These are phyloP conservation scores for Santalum album DNA, from an alignment of 164 flowering plant species.

Conservation along the genomic window DNA sequence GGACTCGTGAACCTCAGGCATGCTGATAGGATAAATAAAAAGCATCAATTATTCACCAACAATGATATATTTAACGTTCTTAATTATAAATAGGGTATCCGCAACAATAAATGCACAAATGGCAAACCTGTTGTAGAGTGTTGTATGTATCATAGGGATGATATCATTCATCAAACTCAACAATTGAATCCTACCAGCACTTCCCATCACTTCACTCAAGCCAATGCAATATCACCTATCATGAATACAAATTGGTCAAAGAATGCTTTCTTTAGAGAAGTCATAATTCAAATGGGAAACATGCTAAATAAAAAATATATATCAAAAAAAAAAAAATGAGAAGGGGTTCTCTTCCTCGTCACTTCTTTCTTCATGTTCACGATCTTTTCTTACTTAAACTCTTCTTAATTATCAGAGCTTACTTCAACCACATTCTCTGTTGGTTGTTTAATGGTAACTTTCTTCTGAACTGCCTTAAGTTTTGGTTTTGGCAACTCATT, in stretches of 20 bases:
- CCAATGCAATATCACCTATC: slow-evolving; percentile 97
- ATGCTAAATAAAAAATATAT: no score
- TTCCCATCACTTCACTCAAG: slow-evolving; percentile 96
- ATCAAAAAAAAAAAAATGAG: slow-evolving; percentile 59
- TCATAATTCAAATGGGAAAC: no score
- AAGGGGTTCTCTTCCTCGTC: slow-evolving; percentile 35
- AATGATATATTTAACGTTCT: slow-evolving; percentile 3
- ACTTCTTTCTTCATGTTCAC: slow-evolving; percentile 21
- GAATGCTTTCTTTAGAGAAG: not conserved
- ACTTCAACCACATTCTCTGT: slow-evolving; percentile 41
- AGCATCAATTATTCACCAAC: not conserved
- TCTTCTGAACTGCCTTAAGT: slow-evolving; percentile 33
- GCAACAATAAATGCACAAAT: not conserved
- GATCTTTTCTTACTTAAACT: slow-evolving; percentile 12
- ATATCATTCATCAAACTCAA: slow-evolving; percentile 90
- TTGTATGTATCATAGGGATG: slow-evolving; percentile 91
- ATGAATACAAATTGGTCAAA: not conserved
- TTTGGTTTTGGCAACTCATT: slow-evolving; percentile 7
- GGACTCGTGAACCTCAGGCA: slow-evolving; percentile 87
- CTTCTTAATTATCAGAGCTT: slow-evolving; percentile 43
- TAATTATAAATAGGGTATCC: not conserved
- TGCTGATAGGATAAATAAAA: slow-evolving; percentile 31
- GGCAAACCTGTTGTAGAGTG: slow-evolving; percentile 90
- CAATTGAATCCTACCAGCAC: slow-evolving; percentile 89
- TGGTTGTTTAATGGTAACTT: slow-evolving; percentile 24